These are phyloP conservation scores for Bacterosira constricta DNA, from an alignment of 108 stramenopile species.

Conservation along the genomic window DNA sequence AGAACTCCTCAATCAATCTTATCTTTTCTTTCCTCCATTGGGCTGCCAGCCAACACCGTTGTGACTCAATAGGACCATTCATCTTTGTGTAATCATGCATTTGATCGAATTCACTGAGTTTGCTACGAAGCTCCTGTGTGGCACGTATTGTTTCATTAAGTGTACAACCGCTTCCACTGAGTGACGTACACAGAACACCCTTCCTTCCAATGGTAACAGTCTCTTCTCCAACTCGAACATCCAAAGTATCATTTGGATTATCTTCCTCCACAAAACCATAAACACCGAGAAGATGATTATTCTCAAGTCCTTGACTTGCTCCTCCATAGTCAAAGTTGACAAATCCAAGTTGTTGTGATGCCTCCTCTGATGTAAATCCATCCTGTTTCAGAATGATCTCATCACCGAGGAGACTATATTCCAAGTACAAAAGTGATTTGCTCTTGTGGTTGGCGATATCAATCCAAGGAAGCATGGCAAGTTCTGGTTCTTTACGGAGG, in stretches of 20 bases:
- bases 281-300: neutral
- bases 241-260: slow-evolving; percentile 4
- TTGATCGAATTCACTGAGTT: no score
- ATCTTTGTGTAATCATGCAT: no score
- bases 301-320: neutral
- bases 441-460: slow-evolving; percentile 1
- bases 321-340: slow-evolving; percentile 2
- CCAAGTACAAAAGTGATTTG: neutral
- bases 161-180: no score
- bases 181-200: no score
- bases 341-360: neutral
- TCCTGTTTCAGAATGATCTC: neutral
- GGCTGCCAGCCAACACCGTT: no score
- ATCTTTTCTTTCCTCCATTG: no score
- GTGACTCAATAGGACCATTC: no score
- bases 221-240: neutral
- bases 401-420: neutral
- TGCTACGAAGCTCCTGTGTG: no score
- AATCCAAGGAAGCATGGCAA: slow-evolving; percentile 6
- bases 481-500: neutral
- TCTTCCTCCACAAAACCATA: neutral
- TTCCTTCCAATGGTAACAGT: neutral
- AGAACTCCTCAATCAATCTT: no score
- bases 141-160: no score
- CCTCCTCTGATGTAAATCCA: no score